These are phyloP conservation scores for Vanderwaltozyma tropicalis DNA, from an alignment of 805 yeast genomes.

Conservation along the genomic window DNA sequence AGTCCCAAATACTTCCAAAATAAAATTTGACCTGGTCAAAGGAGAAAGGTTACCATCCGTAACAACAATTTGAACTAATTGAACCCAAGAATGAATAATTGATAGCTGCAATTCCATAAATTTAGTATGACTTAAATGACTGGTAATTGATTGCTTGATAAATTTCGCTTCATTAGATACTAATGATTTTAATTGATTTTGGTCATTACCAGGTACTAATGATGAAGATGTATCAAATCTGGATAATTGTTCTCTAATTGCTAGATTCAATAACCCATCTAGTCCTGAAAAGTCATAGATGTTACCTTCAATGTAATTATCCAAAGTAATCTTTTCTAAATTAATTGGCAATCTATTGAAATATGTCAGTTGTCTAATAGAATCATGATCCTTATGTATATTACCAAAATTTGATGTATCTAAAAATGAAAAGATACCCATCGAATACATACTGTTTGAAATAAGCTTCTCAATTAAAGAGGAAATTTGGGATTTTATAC, in stretches of 20 bases:
- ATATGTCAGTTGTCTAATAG: conserved; percentile 7
- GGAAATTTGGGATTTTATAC: conserved; percentile 35
- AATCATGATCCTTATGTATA: conserved; percentile 25
- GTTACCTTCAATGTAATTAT: conserved; percentile 18
- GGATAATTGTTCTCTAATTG: conserved; percentile 6
- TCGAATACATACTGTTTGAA: conserved; percentile 45
- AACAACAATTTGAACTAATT: conserved; percentile 62
- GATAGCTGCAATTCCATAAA: conserved; percentile 45
- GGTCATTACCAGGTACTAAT: not conserved
- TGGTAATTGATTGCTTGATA: conserved; percentile 29
- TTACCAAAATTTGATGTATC: conserved; percentile 57
- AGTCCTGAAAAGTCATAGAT: conserved; percentile 37
- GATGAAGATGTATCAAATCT: not conserved
- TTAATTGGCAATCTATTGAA: conserved; percentile 32
- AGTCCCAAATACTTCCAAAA: conserved; percentile 65
- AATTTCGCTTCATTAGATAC: not conserved
- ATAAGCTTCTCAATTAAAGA: conserved; percentile 44
- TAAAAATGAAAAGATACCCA: conserved; percentile 57
- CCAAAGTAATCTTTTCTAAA: conserved; percentile 32
- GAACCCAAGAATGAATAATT: conserved; percentile 75
- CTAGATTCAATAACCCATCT: conserved; percentile 29
- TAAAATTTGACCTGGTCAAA: conserved; percentile 45
- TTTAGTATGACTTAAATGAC: conserved; percentile 36
- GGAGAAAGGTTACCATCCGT: conserved; percentile 46
- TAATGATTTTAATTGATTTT: conserved; percentile 10